Percentiles rank a stretch among this genome's conserved stretches.
Conservation (phyloP, 495 filamentous ascomycete species). For the Aspergillus coremiiformis region DNA sequence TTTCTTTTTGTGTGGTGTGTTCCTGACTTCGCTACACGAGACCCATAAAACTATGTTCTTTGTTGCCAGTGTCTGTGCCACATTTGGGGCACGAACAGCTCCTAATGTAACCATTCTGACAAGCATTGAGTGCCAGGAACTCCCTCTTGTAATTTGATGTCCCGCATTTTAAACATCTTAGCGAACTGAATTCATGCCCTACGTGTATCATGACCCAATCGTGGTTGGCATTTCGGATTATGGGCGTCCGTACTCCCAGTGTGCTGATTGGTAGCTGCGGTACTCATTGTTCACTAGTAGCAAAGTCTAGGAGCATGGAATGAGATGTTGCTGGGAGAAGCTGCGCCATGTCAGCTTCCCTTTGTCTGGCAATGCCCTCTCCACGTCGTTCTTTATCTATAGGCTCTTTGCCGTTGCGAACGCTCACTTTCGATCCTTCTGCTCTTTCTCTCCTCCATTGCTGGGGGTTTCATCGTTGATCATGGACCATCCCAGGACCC, state of each 20-base stretch:
- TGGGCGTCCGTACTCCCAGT: neutral
- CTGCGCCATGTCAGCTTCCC: slow-evolving; percentile 18
- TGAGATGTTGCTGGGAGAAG: neutral
- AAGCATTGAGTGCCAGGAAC: neutral
- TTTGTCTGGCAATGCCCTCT: slow-evolving; percentile 2
- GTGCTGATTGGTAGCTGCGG: neutral
- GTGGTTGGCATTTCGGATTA: neutral
- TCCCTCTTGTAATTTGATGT: neutral
- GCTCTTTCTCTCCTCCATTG: neutral
- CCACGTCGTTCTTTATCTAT: slow-evolving; percentile 6
- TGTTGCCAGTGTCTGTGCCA: neutral
- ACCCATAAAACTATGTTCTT: neutral
- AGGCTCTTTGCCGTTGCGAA: slow-evolving; percentile 13
- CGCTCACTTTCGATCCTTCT: neutral
- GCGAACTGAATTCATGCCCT: neutral
- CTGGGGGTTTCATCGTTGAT: too few relatives aligned
- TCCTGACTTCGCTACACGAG: too few relatives aligned
- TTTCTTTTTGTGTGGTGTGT: too few relatives aligned
- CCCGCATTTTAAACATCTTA: neutral
- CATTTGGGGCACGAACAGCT: neutral
- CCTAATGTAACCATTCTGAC: neutral
- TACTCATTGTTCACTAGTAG: neutral
- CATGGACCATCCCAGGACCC: neutral
- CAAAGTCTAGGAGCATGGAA: neutral
- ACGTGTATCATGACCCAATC: neutral